Evolutionary conservation across 495 filamentous ascomycete species (phyloP), one percentile per base, ranked within the genome.

Genomic region (Geoglossum glabrum): DNA sequence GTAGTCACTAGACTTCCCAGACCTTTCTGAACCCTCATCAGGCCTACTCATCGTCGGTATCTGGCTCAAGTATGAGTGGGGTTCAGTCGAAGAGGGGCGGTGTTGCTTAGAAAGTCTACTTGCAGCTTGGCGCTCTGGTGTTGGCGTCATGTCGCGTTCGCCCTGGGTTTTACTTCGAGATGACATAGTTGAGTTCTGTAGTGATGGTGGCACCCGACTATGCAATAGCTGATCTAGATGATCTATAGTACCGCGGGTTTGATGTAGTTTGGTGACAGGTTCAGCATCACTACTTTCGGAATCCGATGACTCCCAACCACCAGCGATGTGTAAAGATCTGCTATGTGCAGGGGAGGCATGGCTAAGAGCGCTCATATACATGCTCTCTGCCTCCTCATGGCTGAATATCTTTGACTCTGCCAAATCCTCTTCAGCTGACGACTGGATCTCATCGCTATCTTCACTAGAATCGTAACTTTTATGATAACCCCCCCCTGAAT

Each of bases 311-410:
- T 50, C 56, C 56, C 56, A 58, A 30, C 21, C 38, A 45, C 38
- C 56, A 9, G 56, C 23, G 10, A 47, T 49, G 9, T 46, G 23
- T 38, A 38, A 10, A 5, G 47, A 43, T 15, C 11, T 17, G 23
- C 21, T 54, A 27, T 52, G 57, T 15, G 33, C 36, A 27, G 47
- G 31, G 25, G 38, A 33, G 27, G 64, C 60, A 5, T 63, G 61
- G 19, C 78, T 81, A 10, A 84, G 71, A 23, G 84, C 84, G 63
- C 82, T 85, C 79, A 96, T 90, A 61, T 97, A 97, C 81, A 99
- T 84, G 69, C 92, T 97, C 63, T 90, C 84, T 0, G 92, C 92
- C 59, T 97, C 89, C 58, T 93, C 87, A 57, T 93, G 84, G 56
- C 80, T 90, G 66, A 89, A 97, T 17, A 92, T 66, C 61, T 77